These are phyloP conservation scores for Candida taoyuanica DNA, from an alignment of 805 yeast species.

Conservation along the genomic window DNA sequence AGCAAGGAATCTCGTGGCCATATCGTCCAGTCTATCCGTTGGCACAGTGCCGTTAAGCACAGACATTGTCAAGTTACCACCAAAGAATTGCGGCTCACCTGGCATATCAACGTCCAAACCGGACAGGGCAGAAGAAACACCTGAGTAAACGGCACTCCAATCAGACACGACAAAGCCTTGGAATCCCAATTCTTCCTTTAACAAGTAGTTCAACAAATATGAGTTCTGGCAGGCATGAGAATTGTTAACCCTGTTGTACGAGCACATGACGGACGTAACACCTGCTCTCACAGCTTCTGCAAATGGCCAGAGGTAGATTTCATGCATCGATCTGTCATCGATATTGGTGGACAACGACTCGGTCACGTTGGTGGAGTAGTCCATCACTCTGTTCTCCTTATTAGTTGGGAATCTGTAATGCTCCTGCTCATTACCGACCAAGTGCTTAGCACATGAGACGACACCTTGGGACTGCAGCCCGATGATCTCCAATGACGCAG, in stretches of 20 bases:
- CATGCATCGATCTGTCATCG: slow-evolving; percentile 52
- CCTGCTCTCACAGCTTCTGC: slow-evolving; percentile 46
- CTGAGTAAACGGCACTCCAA: slow-evolving; percentile 51
- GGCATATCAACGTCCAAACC: slow-evolving; percentile 60
- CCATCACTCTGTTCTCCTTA: slow-evolving; percentile 40
- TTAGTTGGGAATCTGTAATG: slow-evolving; percentile 48
- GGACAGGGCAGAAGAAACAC: slow-evolving; percentile 40
- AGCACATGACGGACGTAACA: slow-evolving; percentile 51
- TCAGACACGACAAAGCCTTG: slow-evolving; percentile 52
- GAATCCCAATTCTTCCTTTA: slow-evolving; percentile 50
- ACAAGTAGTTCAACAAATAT: slow-evolving; percentile 37
- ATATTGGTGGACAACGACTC: slow-evolving; percentile 22
- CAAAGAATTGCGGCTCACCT: slow-evolving; percentile 29
- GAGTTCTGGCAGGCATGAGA: slow-evolving; percentile 44
- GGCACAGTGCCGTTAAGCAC: slow-evolving; percentile 37
- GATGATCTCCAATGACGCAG: slow-evolving; percentile 43
- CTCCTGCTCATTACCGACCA: slow-evolving; percentile 55
- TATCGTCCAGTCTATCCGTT: slow-evolving; percentile 39
- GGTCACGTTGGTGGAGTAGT: slow-evolving; percentile 28
- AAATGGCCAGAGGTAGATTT: slow-evolving; percentile 54
- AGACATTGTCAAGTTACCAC: slow-evolving; percentile 39
- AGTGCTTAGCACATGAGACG: slow-evolving; percentile 52
- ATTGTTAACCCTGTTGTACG: slow-evolving; percentile 57
- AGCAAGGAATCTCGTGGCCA: slow-evolving; percentile 41
- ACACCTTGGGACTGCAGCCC: slow-evolving; percentile 55